Conservation (phyloP, 2,329 filamentous ascomycete genomes). For the Botrytis fragariae region DNA sequence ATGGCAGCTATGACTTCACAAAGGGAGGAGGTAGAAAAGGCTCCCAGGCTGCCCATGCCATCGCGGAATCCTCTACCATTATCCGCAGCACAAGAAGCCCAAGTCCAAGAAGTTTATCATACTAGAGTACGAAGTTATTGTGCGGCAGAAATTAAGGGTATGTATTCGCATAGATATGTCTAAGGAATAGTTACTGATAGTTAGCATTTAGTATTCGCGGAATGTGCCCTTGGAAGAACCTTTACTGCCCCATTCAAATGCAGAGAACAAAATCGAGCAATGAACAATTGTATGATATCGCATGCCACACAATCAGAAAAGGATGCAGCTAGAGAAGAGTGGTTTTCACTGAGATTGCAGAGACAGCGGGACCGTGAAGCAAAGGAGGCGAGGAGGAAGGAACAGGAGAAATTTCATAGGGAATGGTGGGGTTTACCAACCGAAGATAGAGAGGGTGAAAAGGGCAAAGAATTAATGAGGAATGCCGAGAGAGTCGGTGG, state of each 20-base stretch:
- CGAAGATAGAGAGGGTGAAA: conserved; percentile 56
- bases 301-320: conserved; percentile 83
- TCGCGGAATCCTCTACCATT: conserved; percentile 79
- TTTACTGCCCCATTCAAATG: conserved; percentile 87
- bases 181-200: conserved; percentile 2
- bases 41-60: conserved; percentile 44
- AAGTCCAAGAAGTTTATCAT: conserved; percentile 79
- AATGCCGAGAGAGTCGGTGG: conserved; percentile 56
- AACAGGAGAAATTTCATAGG: conserved; percentile 63
- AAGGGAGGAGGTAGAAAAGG: conserved; percentile 29
- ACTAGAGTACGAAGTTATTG: conserved; percentile 75
- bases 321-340: conserved; percentile 87
- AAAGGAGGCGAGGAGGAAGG: conserved; percentile 56
- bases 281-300: conserved; percentile 91
- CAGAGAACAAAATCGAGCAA: conserved; percentile 71
- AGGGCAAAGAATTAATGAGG: conserved; percentile 53
- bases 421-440: conserved; percentile 67
- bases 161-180: conserved; percentile 21
- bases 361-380: conserved; percentile 65
- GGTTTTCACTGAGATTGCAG: conserved; percentile 78
- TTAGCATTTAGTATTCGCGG: conserved; percentile 73
- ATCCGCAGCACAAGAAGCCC: conserved; percentile 75
- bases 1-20: conserved; percentile 37
- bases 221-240: conserved; percentile 82
- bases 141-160: conserved; percentile 74